Percentiles rank a stretch among this genome's conserved stretches.
Evolutionary conservation across 2,329 filamentous ascomycete genomes (phyloP).

Genomic region (Penicillium sp.): DNA sequence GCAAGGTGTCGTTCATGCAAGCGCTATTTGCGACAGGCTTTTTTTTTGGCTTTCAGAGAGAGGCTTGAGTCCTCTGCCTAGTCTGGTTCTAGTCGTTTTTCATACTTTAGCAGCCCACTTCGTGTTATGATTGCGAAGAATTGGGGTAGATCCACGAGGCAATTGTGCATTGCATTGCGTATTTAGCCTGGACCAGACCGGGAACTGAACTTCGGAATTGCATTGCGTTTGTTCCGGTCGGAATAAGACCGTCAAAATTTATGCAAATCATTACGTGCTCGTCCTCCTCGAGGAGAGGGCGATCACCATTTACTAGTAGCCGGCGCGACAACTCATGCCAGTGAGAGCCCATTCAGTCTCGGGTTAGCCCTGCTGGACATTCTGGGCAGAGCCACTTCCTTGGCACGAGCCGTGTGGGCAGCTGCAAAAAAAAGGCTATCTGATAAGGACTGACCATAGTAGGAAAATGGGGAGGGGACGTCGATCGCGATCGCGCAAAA

Average conservation of each 20-base stretch:
- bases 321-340: no score
- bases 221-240: no score
- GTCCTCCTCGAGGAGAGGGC: neutral
- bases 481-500: conserved; percentile 18
- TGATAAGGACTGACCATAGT: conserved; percentile 7
- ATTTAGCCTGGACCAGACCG: no score
- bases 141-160: neutral
- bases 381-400: conserved; percentile 16
- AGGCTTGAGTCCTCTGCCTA: neutral
- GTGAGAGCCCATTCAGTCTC: no score
- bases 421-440: conserved; percentile 8
- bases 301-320: neutral
- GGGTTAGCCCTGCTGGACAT: neutral
- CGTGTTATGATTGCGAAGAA: neutral
- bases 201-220: no score
- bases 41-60: neutral
- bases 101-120: neutral
- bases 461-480: conserved; percentile 12
- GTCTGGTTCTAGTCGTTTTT: neutral
- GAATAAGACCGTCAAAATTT: no score
- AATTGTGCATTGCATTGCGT: neutral
- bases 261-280: neutral
- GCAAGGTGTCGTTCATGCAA: neutral
- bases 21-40: neutral
- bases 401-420: conserved; percentile 12